Evolutionary conservation across 768 basidiomycete species (phyloP).

Genomic region (Pleurotus salmoneostramineus): DNA sequence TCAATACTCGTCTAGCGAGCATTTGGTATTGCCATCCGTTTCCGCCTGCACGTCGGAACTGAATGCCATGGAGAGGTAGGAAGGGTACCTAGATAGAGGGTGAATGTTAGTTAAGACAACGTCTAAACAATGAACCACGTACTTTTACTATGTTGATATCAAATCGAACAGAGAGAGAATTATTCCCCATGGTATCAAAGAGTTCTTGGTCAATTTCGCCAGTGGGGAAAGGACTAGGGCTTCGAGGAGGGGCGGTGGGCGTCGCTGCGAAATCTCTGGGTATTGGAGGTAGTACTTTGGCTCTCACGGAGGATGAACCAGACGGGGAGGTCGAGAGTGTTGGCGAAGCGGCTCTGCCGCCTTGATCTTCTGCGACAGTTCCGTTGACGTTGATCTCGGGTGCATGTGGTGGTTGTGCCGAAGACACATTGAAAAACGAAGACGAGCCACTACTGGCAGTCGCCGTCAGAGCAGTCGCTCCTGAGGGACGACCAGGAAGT

Average conservation of each 20-base stretch:
- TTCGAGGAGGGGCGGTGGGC: slow-evolving; percentile 27
- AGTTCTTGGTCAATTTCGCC: slow-evolving; percentile 64
- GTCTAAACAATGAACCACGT: slow-evolving; percentile 18
- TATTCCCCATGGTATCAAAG: slow-evolving; percentile 73
- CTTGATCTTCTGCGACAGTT: slow-evolving; percentile 11
- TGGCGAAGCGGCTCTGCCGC: slow-evolving; percentile 9
- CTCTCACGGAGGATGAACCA: slow-evolving; percentile 45
- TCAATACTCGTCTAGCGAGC: slow-evolving; percentile 84
- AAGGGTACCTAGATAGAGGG: slow-evolving; percentile 68
- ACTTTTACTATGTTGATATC: slow-evolving; percentile 98
- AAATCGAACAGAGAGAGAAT: slow-evolving; percentile 85
- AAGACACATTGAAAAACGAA: slow-evolving; percentile 81
- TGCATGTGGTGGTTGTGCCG: slow-evolving; percentile 18
- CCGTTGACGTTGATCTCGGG: slow-evolving; percentile 19
- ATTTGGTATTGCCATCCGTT: slow-evolving; percentile 98
- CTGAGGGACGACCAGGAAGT: slow-evolving; percentile 33
- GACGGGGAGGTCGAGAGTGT: slow-evolving; percentile 28
- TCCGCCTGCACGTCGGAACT: slow-evolving; percentile 87
- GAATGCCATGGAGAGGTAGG: slow-evolving; percentile 91
- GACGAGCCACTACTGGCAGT: slow-evolving; percentile 76
- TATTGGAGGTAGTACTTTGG: slow-evolving; percentile 74
- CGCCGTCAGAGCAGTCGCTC: slow-evolving; percentile 48
- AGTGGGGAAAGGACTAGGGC: slow-evolving; percentile 53
- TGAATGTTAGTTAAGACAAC: slow-evolving; percentile 6
- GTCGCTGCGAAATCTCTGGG: slow-evolving; percentile 57